These are phyloP conservation scores for Blakeslea trispora DNA, from an alignment of 371 early-diverging fungal genomes.

Conservation along the genomic window DNA sequence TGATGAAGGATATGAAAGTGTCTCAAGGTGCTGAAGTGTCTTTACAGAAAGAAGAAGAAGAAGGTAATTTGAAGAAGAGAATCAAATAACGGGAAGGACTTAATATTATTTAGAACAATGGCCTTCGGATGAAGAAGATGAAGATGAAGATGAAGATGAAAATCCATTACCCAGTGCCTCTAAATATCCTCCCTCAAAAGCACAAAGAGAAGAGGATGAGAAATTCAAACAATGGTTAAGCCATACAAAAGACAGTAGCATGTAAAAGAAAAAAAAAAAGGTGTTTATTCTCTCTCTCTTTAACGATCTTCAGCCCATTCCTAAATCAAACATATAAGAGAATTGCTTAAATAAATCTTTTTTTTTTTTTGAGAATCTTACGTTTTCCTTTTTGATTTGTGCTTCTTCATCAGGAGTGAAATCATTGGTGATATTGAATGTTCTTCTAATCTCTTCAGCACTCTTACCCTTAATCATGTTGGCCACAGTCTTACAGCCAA, in stretches of 20 bases:
- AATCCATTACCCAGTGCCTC: conserved; percentile 43
- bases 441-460: conserved; percentile 91
- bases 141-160: conserved; percentile 38
- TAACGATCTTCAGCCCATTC: conserved; percentile 81
- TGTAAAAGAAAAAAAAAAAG: conserved; percentile 9
- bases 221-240: conserved; percentile 41
- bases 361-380: conserved; percentile 39
- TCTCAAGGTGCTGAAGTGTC: conserved; percentile 47
- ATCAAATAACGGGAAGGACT: too few species aligned
- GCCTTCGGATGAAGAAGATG: conserved; percentile 36
- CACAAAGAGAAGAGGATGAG: conserved; percentile 36
- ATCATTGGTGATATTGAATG: conserved; percentile 94
- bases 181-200: conserved; percentile 44
- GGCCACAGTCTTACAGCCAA: conserved; percentile 98
- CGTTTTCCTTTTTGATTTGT: conserved; percentile 88
- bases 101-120: too few species aligned
- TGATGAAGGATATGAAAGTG: conserved; percentile 68
- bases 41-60: conserved; percentile 30
- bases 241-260: conserved; percentile 25
- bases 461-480: conserved; percentile 97
- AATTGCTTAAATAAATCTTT: too few species aligned
- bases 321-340: too few species aligned
- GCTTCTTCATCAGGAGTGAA: conserved; percentile 97
- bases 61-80: too few species aligned
- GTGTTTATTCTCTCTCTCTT: neutral